A percentile compares a stretch with the other conserved stretches of the same genome.
Evolutionary conservation across 192 early-diverging fungal species (phyloP).

Genomic region (Podila clonocystis): DNA sequence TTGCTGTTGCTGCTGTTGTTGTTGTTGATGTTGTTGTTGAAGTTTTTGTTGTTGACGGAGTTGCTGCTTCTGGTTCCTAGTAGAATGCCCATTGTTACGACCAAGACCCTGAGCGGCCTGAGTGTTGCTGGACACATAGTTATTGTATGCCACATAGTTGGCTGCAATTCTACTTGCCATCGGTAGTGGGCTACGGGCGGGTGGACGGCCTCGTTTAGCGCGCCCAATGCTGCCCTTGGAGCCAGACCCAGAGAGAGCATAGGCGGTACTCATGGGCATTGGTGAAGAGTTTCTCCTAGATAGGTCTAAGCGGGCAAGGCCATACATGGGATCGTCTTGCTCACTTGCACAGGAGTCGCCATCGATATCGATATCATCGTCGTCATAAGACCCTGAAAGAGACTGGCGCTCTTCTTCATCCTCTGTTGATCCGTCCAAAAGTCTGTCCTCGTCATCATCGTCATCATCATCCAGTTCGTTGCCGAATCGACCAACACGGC

Average conservation of each 20-base stretch:
- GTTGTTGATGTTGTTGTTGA: conserved; percentile 30
- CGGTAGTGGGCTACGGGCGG: conserved; percentile 37
- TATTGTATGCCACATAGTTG: conserved; percentile 51
- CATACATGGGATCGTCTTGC: conserved; percentile 49
- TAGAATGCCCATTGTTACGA: conserved; percentile 26
- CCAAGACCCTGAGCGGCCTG: conserved; percentile 46
- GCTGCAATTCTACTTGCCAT: conserved; percentile 42
- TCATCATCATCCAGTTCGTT: conserved; percentile 34
- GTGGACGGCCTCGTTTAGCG: conserved; percentile 30
- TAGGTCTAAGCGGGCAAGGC: conserved; percentile 37
- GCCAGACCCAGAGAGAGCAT: conserved; percentile 17
- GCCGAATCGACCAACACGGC: conserved; percentile 25
- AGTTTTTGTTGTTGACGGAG: conserved; percentile 41
- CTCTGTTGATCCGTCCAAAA: conserved; percentile 39
- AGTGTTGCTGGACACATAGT: conserved; percentile 52
- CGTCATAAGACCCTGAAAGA: conserved; percentile 39
- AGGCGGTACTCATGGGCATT: conserved; percentile 37
- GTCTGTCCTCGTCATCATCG: conserved; percentile 31
- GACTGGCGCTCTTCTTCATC: conserved; percentile 51
- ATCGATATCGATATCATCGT: conserved; percentile 41
- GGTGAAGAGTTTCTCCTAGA: conserved; percentile 47
- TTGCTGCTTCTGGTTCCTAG: conserved; percentile 43
- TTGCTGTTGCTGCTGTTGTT: conserved; percentile 22
- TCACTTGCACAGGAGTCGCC: conserved; percentile 43
- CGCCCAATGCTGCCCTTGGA: conserved; percentile 12